phyloP scores from a whole-genome alignment of 192 early-diverging fungal species.

The Backusella liffmaniae region DNA sequence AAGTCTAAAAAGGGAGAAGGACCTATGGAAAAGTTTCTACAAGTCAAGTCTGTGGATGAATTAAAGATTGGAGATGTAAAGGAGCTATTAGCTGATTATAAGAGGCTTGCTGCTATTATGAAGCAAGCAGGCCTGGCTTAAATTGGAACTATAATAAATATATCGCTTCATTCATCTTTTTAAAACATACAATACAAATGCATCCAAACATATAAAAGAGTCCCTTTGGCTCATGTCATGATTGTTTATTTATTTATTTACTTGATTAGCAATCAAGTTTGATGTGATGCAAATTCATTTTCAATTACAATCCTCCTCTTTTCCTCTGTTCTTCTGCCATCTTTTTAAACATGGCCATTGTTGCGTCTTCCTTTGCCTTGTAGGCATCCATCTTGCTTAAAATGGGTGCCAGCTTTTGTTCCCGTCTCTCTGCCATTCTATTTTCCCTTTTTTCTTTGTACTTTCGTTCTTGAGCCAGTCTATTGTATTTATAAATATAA shows the following conservation, averaged over 20 bases:
- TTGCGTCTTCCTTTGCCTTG: slow-evolving; percentile 68
- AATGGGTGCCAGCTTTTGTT: slow-evolving; percentile 37
- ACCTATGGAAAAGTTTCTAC: slow-evolving; percentile 26
- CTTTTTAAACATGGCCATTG: slow-evolving; percentile 65
- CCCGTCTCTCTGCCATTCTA: slow-evolving; percentile 22
- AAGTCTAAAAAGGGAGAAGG: slow-evolving; percentile 6
- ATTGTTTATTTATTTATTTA: neutral
- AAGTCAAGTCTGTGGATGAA: slow-evolving; percentile 30
- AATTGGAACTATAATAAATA: neutral
- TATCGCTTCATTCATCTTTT: neutral
- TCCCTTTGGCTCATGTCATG: too few relatives aligned
- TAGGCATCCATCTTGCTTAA: slow-evolving; percentile 48
- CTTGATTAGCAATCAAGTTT: neutral
- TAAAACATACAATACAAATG: too few relatives aligned
- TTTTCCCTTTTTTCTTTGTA: slow-evolving; percentile 41
- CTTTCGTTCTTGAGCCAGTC: slow-evolving; percentile 42
- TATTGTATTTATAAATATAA: slow-evolving; percentile 8
- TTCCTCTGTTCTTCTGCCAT: slow-evolving; percentile 61
- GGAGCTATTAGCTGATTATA: slow-evolving; percentile 38
- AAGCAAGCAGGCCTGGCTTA: slow-evolving; percentile 27
- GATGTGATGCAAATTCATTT: neutral
- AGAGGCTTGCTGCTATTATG: slow-evolving; percentile 35
- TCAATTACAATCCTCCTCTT: slow-evolving; percentile 14
- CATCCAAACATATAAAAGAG: too few relatives aligned
- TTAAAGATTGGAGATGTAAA: slow-evolving; percentile 31